A percentile compares a stretch with the other conserved stretches of the same genome.
Conservation (phyloP, 192 early-diverging fungal species). For the Backusella westeae region DNA sequence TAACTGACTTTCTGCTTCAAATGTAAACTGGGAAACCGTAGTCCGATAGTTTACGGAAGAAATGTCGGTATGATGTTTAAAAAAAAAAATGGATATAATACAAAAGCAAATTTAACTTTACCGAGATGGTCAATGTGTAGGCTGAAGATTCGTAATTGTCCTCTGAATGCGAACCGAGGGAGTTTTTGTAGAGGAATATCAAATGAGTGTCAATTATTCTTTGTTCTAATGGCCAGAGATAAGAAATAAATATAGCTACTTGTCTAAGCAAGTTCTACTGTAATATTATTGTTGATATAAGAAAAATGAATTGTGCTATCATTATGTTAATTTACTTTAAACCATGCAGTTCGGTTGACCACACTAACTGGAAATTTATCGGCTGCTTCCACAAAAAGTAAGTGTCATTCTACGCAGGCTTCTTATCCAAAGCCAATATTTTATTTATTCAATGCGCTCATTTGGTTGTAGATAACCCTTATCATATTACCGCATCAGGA, state of each 20-base stretch:
- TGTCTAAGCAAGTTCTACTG: too few species aligned
- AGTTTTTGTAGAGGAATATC: background rate
- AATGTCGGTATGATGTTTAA: background rate
- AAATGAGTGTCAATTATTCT: background rate
- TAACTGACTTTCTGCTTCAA: background rate
- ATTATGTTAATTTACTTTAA: too few species aligned
- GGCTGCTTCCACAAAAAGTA: background rate
- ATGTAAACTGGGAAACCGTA: background rate
- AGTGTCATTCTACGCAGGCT: background rate
- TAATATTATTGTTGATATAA: too few species aligned
- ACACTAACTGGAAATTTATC: background rate
- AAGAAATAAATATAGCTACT: too few species aligned
- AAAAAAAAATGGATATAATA: background rate
- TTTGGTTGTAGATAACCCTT: background rate
- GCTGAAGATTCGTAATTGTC: too few species aligned
- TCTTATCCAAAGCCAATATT: background rate
- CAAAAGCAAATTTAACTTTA: background rate
- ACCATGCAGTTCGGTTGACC: too few species aligned
- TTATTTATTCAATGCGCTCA: background rate
- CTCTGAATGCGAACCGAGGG: background rate
- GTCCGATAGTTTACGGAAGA: background rate
- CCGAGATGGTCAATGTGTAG: background rate
- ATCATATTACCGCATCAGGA: background rate
- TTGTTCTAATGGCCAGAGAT: too few species aligned
- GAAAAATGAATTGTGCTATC: too few species aligned